phyloP scores from a whole-genome alignment of 805 yeast genomes.

The Debaryomyces tyrocola region DNA sequence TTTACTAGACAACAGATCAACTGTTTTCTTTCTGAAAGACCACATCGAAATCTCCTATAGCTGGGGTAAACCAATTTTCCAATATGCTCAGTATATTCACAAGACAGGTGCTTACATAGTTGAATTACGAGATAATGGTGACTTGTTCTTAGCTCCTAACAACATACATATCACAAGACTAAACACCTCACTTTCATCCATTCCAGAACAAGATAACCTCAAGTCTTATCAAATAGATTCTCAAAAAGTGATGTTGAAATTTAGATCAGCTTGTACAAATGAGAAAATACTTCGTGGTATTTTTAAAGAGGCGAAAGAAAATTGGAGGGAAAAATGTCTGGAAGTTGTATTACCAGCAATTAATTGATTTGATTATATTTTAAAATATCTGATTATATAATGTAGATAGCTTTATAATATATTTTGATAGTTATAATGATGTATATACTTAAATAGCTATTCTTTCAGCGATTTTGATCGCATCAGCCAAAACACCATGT shows the following conservation, averaged over 20 bases:
- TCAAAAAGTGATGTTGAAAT: constrained; percentile 70
- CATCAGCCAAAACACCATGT: constrained; percentile 90
- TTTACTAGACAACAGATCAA: constrained; percentile 76
- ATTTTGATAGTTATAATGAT: constrained; percentile 1
- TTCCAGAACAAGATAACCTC: constrained; percentile 26
- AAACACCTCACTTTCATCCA: constrained; percentile 39
- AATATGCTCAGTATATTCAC: constrained; percentile 87
- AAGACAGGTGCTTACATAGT: constrained; percentile 86
- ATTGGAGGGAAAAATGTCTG: constrained; percentile 35
- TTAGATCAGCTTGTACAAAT: constrained; percentile 61
- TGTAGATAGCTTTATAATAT: neutral
- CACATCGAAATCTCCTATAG: constrained; percentile 73
- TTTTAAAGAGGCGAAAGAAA: constrained; percentile 58
- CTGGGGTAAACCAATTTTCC: constrained; percentile 87
- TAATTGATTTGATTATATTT: too few species aligned
- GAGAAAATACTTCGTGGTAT: constrained; percentile 47
- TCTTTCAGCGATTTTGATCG: constrained; percentile 88
- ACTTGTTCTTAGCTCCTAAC: constrained; percentile 81
- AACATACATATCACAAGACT: constrained; percentile 78
- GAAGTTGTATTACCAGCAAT: constrained; percentile 15
- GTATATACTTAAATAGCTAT: constrained; percentile 42
- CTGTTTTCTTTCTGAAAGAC: constrained; percentile 55
- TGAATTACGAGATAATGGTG: constrained; percentile 78
- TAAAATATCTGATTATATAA: neutral
- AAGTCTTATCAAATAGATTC: constrained; percentile 53